phyloP scores from a whole-genome alignment of 495 filamentous ascomycete genomes.

The Haplographium delicatum region DNA sequence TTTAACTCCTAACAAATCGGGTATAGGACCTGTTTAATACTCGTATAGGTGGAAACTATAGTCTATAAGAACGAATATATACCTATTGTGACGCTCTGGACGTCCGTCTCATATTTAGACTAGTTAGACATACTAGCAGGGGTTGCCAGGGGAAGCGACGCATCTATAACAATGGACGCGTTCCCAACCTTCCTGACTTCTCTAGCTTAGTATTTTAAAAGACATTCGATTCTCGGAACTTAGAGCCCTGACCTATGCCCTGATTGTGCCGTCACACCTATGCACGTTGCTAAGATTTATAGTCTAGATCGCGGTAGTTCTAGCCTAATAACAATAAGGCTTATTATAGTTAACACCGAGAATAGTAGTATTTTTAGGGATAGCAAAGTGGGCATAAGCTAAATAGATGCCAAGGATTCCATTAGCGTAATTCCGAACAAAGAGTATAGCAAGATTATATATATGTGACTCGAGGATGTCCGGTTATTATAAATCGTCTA shows the following conservation, averaged over 20 bases:
- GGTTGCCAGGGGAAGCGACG: too few relatives aligned
- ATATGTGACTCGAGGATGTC: slow-evolving; percentile 13
- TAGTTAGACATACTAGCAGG: too few relatives aligned
- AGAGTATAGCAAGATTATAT: slow-evolving; percentile 14
- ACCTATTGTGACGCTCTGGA: too few relatives aligned
- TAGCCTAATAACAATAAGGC: slow-evolving; percentile 9
- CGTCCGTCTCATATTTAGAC: too few relatives aligned
- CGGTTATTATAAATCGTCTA: slow-evolving; percentile 9
- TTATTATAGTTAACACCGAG: slow-evolving; percentile 16
- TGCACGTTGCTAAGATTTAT: slow-evolving; percentile 10
- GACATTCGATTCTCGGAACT: too few relatives aligned
- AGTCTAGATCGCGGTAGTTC: slow-evolving; percentile 7
- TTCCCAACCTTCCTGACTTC: too few relatives aligned
- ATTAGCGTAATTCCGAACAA: slow-evolving; percentile 10
- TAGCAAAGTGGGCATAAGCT: slow-evolving; percentile 11
- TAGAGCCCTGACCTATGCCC: too few relatives aligned
- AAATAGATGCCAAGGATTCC: slow-evolving; percentile 15
- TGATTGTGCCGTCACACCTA: too few relatives aligned
- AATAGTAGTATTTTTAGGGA: slow-evolving; percentile 7
- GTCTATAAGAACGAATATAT: slow-evolving; percentile 17
- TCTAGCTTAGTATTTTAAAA: too few relatives aligned
- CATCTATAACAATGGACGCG: too few relatives aligned
- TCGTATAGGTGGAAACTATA: slow-evolving; percentile 13
- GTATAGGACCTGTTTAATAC: slow-evolving; percentile 14
- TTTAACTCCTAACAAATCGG: slow-evolving; percentile 12